Base-by-base conservation (phyloP, 2,329 filamentous ascomycete species). In the Talaromyces atroroseus region DNA sequence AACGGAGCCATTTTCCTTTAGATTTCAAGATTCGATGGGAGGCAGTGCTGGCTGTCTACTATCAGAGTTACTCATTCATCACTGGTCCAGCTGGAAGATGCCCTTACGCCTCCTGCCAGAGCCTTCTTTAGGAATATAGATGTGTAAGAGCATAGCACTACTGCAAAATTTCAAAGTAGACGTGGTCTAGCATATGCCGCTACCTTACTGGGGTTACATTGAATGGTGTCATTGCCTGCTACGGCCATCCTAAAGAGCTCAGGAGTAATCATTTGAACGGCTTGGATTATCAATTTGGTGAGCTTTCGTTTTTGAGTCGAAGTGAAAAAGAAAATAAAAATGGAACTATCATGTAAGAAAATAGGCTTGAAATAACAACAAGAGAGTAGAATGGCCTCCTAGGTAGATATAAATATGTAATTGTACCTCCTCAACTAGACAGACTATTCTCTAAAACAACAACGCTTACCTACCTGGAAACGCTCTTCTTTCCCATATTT, bases 171-270 rank as follows among this genome's bases (percentile, higher is more conserved):
- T 2, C 32, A 14, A 18, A 38, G 32, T 50, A 38, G 38, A 14
- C 21, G 14, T 29, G 36, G 23, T 11, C 36, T 44, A 51, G 36
- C n/a, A 18, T 14, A 44, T 38, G 18, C 24, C 21, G n/a, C 49
- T 52, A 52, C 23, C 20, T 16, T 40, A 49, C 49, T 38, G 26
- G 42, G 34, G 46, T 54, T 54, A 54, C 52, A 54, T 54, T 54
- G 16, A 34, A 18, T 14, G 44, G 52, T 44, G 36, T 21, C 23
- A 40, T 23, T 29, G 20, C 36, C 21, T 34, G 49, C 46, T 49
- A 18, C 26, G 26, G 8, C 26, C 26, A 29, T 8, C 26, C 26
- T 8, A 29, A 45, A 10, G 11, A 14, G 12, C 23, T n/a, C n/a
- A 20, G 20, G 29, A 45, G 14, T 12, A 24, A 21, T 12, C 24